Conservation (phyloP, 352 stramenopile species). For the Phytopythium sindhum region DNA sequence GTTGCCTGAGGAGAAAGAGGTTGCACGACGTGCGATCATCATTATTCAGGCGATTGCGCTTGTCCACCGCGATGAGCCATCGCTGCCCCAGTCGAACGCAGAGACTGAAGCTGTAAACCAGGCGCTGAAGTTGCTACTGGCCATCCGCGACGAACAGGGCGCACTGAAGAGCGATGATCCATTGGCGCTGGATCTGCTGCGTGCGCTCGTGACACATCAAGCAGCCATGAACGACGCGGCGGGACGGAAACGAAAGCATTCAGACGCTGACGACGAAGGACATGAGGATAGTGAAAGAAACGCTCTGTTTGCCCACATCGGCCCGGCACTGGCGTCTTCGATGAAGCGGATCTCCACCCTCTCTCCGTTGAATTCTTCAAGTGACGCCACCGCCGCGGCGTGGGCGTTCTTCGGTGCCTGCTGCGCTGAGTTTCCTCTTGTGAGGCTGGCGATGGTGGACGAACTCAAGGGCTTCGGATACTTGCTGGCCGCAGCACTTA, state of each 20-base stretch:
- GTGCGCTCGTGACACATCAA: neutral
- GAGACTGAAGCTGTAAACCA: neutral
- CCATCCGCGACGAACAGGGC: neutral
- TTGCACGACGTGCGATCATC: neutral
- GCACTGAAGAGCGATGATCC: neutral
- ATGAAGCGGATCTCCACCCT: constrained; percentile 33
- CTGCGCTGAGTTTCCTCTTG: constrained; percentile 52
- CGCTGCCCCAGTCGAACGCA: neutral
- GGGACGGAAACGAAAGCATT: neutral
- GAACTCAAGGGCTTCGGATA: constrained; percentile 45
- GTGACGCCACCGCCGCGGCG: constrained; percentile 15
- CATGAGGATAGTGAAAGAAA: neutral
- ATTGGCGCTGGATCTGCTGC: neutral
- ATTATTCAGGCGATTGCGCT: neutral
- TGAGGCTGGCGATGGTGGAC: constrained; percentile 44
- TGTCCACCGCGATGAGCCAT: neutral
- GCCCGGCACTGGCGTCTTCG: constrained; percentile 27
- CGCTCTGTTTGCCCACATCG: neutral
- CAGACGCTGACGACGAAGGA: neutral
- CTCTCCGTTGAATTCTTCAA: constrained; percentile 8
- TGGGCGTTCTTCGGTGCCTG: constrained; percentile 54
- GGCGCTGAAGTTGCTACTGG: neutral
- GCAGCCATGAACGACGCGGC: neutral
- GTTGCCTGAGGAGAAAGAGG: neutral
- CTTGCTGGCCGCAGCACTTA: constrained; percentile 47